phyloP scores from a whole-genome alignment of 495 filamentous ascomycete species.

The Trypethelium eluteriae region DNA sequence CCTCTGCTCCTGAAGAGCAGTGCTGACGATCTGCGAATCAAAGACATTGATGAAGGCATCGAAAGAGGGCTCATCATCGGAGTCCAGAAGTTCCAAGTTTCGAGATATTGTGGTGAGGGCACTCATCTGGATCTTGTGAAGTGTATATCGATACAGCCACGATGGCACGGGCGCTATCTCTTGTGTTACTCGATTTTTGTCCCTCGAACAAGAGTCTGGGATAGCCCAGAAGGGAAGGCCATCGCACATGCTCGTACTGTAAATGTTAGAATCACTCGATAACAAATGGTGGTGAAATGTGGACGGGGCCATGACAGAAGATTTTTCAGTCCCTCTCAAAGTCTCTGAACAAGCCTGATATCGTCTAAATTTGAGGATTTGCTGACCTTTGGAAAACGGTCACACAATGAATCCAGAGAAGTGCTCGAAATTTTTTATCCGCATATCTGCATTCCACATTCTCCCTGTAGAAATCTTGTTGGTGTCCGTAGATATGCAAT shows the following conservation, averaged over 20 bases:
- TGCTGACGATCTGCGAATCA: not conserved
- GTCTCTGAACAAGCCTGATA: not conserved
- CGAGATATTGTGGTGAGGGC: slow-evolving; percentile 1
- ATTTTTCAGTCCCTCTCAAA: not conserved
- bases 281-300: too few species aligned
- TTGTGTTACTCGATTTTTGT: not conserved
- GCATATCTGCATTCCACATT: not conserved
- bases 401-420: not conserved
- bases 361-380: not conserved
- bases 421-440: not conserved
- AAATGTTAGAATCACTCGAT: not conserved
- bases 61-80: slow-evolving; percentile 2
- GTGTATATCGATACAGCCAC: not conserved
- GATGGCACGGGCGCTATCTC: not conserved
- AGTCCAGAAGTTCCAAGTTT: not conserved
- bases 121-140: not conserved
- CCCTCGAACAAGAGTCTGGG: not conserved
- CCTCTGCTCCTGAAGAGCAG: not conserved
- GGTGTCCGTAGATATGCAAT: not conserved
- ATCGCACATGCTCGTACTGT: slow-evolving; percentile 8
- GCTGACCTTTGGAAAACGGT: slow-evolving; percentile 7
- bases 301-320: too few species aligned
- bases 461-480: slow-evolving; percentile 2
- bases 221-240: slow-evolving; percentile 7
- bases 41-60: slow-evolving; percentile 9